A percentile compares a stretch with the other conserved stretches of the same genome.
These are phyloP conservation scores for Funneliformis geosporum DNA, from an alignment of 192 early-diverging fungal genomes.

Conservation along the genomic window DNA sequence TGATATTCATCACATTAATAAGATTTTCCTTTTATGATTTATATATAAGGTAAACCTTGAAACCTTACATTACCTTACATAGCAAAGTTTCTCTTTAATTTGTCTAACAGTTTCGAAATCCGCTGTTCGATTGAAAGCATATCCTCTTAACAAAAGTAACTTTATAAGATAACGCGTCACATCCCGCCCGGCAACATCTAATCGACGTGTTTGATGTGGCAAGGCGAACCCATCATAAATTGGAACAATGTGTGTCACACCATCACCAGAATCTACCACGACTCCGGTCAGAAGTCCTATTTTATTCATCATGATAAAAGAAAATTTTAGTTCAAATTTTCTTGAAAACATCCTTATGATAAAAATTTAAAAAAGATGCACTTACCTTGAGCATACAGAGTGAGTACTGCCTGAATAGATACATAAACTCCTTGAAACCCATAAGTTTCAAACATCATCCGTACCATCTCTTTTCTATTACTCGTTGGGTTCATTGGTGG, in stretches of 20 bases:
- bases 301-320: not conserved
- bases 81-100: constrained; percentile 98
- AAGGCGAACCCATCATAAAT: constrained; percentile 96
- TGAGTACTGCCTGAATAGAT: constrained; percentile 96
- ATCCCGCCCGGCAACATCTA: constrained; percentile 96
- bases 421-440: constrained; percentile 92
- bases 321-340: not conserved
- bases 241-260: constrained; percentile 98
- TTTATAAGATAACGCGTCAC: constrained; percentile 98
- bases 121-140: constrained; percentile 96
- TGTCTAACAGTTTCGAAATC: constrained; percentile 98
- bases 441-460: constrained; percentile 97
- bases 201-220: constrained; percentile 82
- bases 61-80: constrained; percentile 74
- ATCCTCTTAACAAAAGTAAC: constrained; percentile 88
- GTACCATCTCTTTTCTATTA: constrained; percentile 91
- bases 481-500: constrained; percentile 92
- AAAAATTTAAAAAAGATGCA: not conserved
- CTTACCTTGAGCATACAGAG: constrained; percentile 95
- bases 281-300: constrained; percentile 90
- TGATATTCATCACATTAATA: not conserved
- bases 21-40: too few species aligned
- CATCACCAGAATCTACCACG: constrained; percentile 98
- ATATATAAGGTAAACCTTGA: not conserved
- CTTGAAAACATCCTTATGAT: not conserved